Percentiles rank a stretch among this genome's conserved stretches.
Conservation (phyloP, 108 stramenopile species). For the Fragilariopsis cylindrus region DNA sequence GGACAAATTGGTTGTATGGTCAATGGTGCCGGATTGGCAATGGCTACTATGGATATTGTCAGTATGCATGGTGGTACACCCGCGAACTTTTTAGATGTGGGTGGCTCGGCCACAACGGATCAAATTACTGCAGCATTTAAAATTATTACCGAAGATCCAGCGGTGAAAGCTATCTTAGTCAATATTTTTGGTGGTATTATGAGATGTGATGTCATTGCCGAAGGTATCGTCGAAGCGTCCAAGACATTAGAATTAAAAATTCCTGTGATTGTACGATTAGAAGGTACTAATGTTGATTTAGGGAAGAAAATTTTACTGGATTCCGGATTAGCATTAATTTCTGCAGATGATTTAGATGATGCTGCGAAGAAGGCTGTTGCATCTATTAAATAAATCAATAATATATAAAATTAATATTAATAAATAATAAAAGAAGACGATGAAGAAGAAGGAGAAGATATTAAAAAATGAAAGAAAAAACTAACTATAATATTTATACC, state of each 20-base stretch:
- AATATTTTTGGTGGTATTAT: constrained; percentile 91
- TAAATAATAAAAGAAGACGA: too few species aligned
- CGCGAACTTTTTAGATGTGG: constrained; percentile 87
- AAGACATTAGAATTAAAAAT: constrained; percentile 68
- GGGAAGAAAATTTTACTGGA: constrained; percentile 69
- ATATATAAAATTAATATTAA: too few species aligned
- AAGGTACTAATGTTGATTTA: constrained; percentile 77
- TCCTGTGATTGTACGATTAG: constrained; percentile 80
- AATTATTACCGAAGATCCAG: constrained; percentile 51
- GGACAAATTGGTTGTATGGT: constrained; percentile 92
- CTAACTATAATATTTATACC: too few species aligned
- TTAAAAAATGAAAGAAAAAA: too few species aligned
- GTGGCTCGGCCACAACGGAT: constrained; percentile 53
- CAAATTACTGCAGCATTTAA: constrained; percentile 60
- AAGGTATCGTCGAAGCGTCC: constrained; percentile 77
- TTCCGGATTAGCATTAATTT: constrained; percentile 67
- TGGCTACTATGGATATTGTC: constrained; percentile 91
- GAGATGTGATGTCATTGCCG: constrained; percentile 80
- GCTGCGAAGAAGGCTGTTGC: constrained; percentile 87
- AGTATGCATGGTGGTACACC: constrained; percentile 76
- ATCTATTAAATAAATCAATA: background rate
- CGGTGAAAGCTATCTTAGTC: constrained; percentile 73
- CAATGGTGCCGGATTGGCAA: constrained; percentile 89
- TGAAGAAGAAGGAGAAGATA: too few species aligned
- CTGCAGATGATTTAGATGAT: constrained; percentile 84